Base-by-base conservation (phyloP, 2,329 filamentous ascomycete species). In the Sporothrix curviconia region DNA sequence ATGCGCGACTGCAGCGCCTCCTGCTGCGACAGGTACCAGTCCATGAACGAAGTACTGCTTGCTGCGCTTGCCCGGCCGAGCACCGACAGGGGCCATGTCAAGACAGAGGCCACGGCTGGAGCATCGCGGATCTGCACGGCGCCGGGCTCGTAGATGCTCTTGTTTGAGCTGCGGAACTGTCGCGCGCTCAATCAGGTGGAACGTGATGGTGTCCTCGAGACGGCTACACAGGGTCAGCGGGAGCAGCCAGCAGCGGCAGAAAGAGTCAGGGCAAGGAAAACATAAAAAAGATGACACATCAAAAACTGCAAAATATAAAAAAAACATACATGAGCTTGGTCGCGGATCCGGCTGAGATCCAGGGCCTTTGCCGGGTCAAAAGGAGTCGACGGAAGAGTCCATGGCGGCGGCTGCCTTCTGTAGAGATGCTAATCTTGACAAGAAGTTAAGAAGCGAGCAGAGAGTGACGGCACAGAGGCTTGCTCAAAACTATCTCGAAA, bases 91-190 rank as follows among this genome's bases (percentile, higher is more conserved):
- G 28, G 15, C 22, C 46, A 56, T 3, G 32, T n/a, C 12, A 44
- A 30, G 6, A 32, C 28, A 32, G 28, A 32, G 6, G 6, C 5
- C 28, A 32, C 28, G 28, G 28, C 28, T 28, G 30, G n/a, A 3
- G 22, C 36, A 68, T 84, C 76, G 17, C 90, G 91, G 62, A 97
- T 87, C 32, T 82, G 76, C 46, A 97, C 80, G n/a, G 88, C 89
- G 60, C 87, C 88, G 7, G 90, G 82, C 12, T 76, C 72, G 76
- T 99, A 99, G 72, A 97, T 92, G 66, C 85, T 90, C 69, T 82
- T 78, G 76, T 96, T 92, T 97, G 63, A 95, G 81, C 4, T 92
- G 68, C 94, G 90, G 72, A 97, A 99, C 72, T 99, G 94, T 99
- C n/a, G 92, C 92, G 40, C 94, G 87, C 75, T 99, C 94, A 68